Evolutionary conservation across 306 rosid species (phyloP).

Genomic region (Hippophae tibetana): DNA sequence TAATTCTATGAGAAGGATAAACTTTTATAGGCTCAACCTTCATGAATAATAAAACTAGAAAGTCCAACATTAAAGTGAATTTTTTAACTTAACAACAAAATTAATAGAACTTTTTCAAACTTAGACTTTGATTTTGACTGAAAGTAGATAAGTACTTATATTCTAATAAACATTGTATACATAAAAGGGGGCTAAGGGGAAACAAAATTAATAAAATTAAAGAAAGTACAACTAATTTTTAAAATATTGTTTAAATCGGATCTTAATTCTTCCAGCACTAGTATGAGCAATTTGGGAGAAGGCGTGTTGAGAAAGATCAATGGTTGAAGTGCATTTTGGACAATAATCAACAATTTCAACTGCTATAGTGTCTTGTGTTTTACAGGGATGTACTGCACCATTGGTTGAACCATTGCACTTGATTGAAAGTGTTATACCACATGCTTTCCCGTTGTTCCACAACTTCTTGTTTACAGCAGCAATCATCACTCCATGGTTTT

Average conservation of each 20-base stretch:
- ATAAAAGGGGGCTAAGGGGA: too few species aligned
- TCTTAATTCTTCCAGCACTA: not conserved
- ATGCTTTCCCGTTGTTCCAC: slow-evolving; percentile 1
- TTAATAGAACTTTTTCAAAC: too few species aligned
- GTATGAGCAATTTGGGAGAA: slow-evolving; percentile 7
- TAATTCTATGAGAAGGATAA: too few species aligned
- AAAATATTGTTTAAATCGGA: not conserved
- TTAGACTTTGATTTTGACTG: too few species aligned
- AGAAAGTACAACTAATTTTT: too few species aligned
- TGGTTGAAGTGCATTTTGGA: slow-evolving; percentile 3
- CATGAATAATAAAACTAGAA: too few species aligned
- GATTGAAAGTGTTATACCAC: not conserved
- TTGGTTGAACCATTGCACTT: slow-evolving; percentile 2
- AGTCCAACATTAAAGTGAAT: too few species aligned
- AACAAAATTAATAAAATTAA: too few species aligned
- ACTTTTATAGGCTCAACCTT: too few species aligned
- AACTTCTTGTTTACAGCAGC: slow-evolving; percentile 1
- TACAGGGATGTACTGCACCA: not conserved
- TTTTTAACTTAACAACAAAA: too few species aligned
- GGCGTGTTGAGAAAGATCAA: slow-evolving; percentile 10
- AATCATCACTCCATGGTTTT: not conserved
- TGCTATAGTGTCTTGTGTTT: not conserved
- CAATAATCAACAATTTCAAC: slow-evolving; percentile 6
- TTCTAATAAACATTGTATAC: too few species aligned
- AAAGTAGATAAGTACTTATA: too few species aligned